Base-by-base conservation (phyloP, 768 basidiomycete genomes). In the Hericium coralloides region DNA sequence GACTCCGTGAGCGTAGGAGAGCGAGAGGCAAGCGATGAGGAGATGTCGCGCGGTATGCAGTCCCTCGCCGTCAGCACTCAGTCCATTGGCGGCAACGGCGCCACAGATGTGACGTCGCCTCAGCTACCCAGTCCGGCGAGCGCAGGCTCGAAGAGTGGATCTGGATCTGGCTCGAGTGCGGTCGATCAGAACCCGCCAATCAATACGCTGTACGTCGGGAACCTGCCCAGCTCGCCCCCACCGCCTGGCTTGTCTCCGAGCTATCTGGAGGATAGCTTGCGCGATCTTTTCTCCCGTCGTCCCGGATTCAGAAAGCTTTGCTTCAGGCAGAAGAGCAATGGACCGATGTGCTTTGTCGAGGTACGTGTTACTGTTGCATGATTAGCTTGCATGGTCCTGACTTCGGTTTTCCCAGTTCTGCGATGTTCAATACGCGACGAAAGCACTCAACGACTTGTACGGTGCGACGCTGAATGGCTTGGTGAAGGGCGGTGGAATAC, bases 281-380 rank as follows among this genome's bases (percentile, higher is more conserved):
- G 92, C 56, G 83, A 85, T 39, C 73, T 97, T 49, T 99, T 99
- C 70, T 78, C 80, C 26, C 76, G 76, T 31, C 87, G 85, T 45
- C 79, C 82, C 3, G 97, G 97, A 2, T 99, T 85, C 72, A 87
- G 92, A 57, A 89, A 95, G 64, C 79, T 99, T 60, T 93, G 87
- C 66, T 98, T 94, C 76, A 79, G 95, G 54, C 93, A 95, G 66
- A 99, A 99, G 75, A 91, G 83, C 68, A 95, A 95, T 64, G 95
- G 97, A 0, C 95, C 95, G 8, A 98, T 98, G 95, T 98, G 97
- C 71, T 98, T 98, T 69, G 94, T 98, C 48, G 97, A 99, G 84
- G 92, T 93, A 65, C 6, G 38, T 48, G 41, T 26, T 25, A 25
- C 15, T 43, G 9, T 20, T n/a, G 10, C 15, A n/a, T 23, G 26